Evolutionary conservation across 1,139 yeast genomes (phyloP).

Genomic region (Kodamaea ohmeri): DNA sequence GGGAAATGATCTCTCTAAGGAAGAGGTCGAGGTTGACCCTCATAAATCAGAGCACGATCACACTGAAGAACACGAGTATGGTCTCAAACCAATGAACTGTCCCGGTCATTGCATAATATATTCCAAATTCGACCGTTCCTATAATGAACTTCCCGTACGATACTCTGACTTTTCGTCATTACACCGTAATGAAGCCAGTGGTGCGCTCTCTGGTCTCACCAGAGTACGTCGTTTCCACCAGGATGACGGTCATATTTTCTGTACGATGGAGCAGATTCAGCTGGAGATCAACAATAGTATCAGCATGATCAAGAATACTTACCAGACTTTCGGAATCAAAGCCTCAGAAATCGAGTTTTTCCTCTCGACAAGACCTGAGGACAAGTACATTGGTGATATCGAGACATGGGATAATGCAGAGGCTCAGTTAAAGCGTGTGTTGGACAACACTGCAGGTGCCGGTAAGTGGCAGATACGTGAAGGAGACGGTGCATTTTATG

Average conservation of each 20-base stretch:
- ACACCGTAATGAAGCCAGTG: slow-evolving; percentile 94
- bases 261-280: slow-evolving; percentile 78
- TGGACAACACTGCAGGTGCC: slow-evolving; percentile 53
- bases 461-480: slow-evolving; percentile 71
- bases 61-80: slow-evolving; percentile 41
- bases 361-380: slow-evolving; percentile 86
- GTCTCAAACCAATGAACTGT: slow-evolving; percentile 97
- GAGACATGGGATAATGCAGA: slow-evolving; percentile 89
- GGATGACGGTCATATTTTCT: slow-evolving; percentile 97
- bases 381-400: slow-evolving; percentile 75
- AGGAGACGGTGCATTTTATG: slow-evolving; percentile 98
- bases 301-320: slow-evolving; percentile 72
- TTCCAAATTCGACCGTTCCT: slow-evolving; percentile 78
- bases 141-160: slow-evolving; percentile 85
- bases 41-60: slow-evolving; percentile 7
- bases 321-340: slow-evolving; percentile 71
- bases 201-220: slow-evolving; percentile 91
- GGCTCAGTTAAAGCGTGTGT: slow-evolving; percentile 59
- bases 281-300: slow-evolving; percentile 74
- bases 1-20: slow-evolving; percentile 42
- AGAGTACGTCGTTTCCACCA: slow-evolving; percentile 97
- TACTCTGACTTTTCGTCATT: slow-evolving; percentile 90
- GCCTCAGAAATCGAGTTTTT: slow-evolving; percentile 58
- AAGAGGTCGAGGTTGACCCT: slow-evolving; percentile 16
- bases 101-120: slow-evolving; percentile 96